Conservation (phyloP, 805 yeast genomes). For the Candida corydali region DNA sequence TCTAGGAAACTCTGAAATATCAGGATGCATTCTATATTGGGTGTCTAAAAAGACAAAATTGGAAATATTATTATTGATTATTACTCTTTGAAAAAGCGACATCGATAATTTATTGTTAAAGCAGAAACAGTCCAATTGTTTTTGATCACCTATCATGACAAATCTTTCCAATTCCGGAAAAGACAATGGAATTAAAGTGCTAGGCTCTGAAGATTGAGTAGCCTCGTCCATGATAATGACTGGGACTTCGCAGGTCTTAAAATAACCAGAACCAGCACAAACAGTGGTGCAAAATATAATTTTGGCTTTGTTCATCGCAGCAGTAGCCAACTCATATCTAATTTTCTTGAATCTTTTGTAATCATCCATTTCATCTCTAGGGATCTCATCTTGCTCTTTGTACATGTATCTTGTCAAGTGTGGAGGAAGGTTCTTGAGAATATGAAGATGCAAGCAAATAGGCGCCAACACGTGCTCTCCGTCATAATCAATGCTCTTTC, state of each 20-base stretch:
- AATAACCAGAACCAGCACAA: conserved; percentile 62
- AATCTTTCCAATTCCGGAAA: conserved; percentile 63
- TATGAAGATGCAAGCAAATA: too few species aligned
- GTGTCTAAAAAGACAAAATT: conserved; percentile 66
- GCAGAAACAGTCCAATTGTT: conserved; percentile 68
- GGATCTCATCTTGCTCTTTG: too few species aligned
- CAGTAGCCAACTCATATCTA: too few species aligned
- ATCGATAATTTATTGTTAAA: conserved; percentile 61
- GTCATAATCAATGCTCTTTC: too few species aligned
- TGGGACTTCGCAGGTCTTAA: conserved; percentile 54
- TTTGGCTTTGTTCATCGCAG: conserved; percentile 63
- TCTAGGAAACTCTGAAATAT: conserved; percentile 56
- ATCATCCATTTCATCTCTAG: too few species aligned
- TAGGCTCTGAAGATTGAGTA: conserved; percentile 72
- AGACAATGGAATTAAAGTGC: conserved; percentile 65
- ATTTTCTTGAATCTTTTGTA: too few species aligned
- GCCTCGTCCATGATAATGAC: conserved; percentile 77
- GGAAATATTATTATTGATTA: conserved; percentile 54
- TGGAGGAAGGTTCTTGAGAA: too few species aligned
- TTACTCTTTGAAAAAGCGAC: conserved; percentile 65
- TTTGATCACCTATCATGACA: conserved; percentile 73
- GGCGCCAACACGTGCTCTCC: too few species aligned
- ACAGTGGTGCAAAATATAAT: conserved; percentile 72
- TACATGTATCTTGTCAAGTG: too few species aligned
- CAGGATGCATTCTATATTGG: conserved; percentile 67